Percentiles rank a stretch among this genome's conserved stretches.
Conservation (phyloP, 129 eudicot genomes). For the Apium graveolens region DNA sequence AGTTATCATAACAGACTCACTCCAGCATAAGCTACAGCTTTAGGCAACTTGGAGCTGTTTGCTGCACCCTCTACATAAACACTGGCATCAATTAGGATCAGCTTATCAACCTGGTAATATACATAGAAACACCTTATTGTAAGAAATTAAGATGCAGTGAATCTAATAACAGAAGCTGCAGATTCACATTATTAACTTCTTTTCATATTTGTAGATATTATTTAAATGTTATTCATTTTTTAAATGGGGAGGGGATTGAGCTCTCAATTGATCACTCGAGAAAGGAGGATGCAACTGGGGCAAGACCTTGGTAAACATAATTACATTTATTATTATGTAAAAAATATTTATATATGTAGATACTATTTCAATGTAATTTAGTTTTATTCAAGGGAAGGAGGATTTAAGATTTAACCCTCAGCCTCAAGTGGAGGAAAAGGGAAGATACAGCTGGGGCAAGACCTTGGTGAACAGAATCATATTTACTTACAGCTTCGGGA, state of each 20-base stretch:
- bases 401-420: not conserved
- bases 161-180: not conserved
- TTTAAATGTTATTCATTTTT: not conserved
- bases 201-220: not conserved
- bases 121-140: not conserved
- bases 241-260: not conserved
- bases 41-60: slow-evolving; percentile 62
- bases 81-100: slow-evolving; percentile 86
- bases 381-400: not conserved
- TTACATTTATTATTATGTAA: not conserved
- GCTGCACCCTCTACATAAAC: slow-evolving; percentile 88
- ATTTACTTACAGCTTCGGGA: slow-evolving; percentile 82
- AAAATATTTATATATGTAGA: no score
- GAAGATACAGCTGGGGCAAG: not conserved
- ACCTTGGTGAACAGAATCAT: not conserved
- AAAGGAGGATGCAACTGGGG: not conserved
- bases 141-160: not conserved
- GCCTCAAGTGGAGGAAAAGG: not conserved
- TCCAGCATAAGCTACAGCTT: slow-evolving; percentile 60
- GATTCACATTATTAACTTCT: not conserved
- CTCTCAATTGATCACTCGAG: not conserved
- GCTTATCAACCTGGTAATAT: slow-evolving; percentile 65
- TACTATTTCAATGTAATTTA: not conserved
- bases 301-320: not conserved
- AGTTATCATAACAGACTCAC: slow-evolving; percentile 32